Conservation (phyloP, 148 eudicot genomes). For the Pharnaceum exiguum region DNA sequence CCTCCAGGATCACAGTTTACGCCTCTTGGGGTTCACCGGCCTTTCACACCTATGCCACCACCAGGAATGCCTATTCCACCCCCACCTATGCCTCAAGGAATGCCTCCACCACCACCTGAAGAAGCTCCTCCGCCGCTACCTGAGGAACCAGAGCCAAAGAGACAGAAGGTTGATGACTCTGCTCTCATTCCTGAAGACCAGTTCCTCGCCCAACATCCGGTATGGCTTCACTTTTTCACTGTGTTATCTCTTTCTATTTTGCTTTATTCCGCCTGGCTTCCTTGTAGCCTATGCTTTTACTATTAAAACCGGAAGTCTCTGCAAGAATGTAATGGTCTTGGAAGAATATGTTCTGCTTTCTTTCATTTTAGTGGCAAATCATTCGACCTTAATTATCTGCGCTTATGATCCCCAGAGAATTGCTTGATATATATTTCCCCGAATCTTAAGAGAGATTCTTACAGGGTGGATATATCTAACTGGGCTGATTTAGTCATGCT, state of each 20-base stretch:
- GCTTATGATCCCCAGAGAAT: too few species aligned
- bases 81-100: slow-evolving; percentile 67
- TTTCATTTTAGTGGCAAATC: too few species aligned
- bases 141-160: slow-evolving; percentile 83
- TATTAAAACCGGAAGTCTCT: neutral
- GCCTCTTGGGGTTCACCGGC: slow-evolving; percentile 48
- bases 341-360: neutral
- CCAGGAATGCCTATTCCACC: slow-evolving; percentile 63
- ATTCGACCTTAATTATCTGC: too few species aligned
- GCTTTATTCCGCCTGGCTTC: neutral
- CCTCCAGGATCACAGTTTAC: slow-evolving; percentile 69
- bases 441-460: too few species aligned
- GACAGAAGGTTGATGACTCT: slow-evolving; percentile 70
- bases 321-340: neutral
- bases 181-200: slow-evolving; percentile 75
- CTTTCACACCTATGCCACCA: slow-evolving; percentile 31
- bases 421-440: too few species aligned
- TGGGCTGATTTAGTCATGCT: too few species aligned
- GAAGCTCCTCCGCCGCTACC: slow-evolving; percentile 89
- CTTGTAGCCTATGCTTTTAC: neutral
- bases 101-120: slow-evolving; percentile 78
- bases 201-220: slow-evolving; percentile 74
- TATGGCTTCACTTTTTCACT: slow-evolving; percentile 16
- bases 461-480: too few species aligned
- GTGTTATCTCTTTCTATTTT: neutral